Percentiles rank a stretch among this genome's conserved stretches.
phyloP scores from a whole-genome alignment of 352 stramenopile genomes.

The Globisporangium takayamanum region DNA sequence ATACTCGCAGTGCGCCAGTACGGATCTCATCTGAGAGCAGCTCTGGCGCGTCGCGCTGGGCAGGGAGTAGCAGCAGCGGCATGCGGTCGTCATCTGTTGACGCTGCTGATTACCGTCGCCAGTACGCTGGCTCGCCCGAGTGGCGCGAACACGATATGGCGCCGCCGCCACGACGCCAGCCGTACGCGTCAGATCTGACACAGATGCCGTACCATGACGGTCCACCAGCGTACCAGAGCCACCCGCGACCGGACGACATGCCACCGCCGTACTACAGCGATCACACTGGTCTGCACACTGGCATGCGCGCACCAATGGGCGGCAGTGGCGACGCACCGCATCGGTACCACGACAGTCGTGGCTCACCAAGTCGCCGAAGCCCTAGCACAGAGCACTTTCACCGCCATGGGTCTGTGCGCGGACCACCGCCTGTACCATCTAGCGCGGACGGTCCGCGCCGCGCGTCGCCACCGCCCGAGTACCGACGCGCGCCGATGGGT shows the following conservation, averaged over 20 bases:
- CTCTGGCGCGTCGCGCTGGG: neutral
- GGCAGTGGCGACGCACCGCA: neutral
- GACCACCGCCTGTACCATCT: neutral
- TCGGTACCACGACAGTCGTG: slow-evolving; percentile 4
- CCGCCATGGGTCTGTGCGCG: neutral
- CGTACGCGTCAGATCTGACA: neutral
- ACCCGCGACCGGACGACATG: neutral
- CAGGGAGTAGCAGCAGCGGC: neutral
- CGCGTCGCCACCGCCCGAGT: neutral
- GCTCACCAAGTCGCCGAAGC: slow-evolving; percentile 1
- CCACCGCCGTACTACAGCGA: slow-evolving; percentile 7
- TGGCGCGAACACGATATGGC: slow-evolving; percentile 28
- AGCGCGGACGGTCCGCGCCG: neutral
- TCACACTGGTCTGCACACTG: neutral
- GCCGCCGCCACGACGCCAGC: neutral
- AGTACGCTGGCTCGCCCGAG: slow-evolving; percentile 27
- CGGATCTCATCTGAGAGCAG: neutral
- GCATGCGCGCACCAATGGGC: neutral
- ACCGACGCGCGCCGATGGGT: neutral
- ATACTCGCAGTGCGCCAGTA: neutral
- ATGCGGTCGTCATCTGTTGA: neutral
- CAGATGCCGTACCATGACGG: neutral
- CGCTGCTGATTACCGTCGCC: slow-evolving; percentile 19
- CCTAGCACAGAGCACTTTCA: slow-evolving; percentile 5
- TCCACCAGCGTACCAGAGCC: neutral